These are phyloP conservation scores for Halenospora varia DNA, from an alignment of 495 filamentous ascomycete genomes.

Conservation along the genomic window DNA sequence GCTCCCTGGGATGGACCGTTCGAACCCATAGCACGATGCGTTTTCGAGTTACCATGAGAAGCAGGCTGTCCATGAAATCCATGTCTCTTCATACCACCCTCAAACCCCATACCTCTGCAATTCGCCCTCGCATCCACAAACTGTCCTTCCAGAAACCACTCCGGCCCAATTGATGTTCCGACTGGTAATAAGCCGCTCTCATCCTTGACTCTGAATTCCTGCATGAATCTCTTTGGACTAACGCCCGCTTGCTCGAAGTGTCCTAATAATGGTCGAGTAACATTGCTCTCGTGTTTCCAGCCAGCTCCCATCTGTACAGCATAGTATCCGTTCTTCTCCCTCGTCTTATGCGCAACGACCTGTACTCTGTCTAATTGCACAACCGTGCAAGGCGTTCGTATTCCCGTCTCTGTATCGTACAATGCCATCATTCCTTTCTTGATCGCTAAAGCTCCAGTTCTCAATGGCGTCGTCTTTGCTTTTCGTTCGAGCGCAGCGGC, in stretches of 20 bases:
- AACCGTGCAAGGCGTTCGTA: conserved; percentile 81
- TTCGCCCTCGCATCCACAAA: conserved; percentile 80
- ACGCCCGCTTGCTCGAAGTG: conserved; percentile 77
- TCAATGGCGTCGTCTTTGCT: conserved; percentile 68
- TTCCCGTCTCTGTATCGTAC: conserved; percentile 71
- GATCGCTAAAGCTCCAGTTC: conserved; percentile 75
- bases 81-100: conserved; percentile 94
- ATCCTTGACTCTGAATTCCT: conserved; percentile 79
- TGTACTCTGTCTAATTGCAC: conserved; percentile 91
- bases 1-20: conserved; percentile 82
- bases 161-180: conserved; percentile 68
- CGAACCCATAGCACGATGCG: conserved; percentile 86
- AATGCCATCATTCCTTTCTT: conserved; percentile 96
- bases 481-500: conserved; percentile 79
- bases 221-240: conserved; percentile 74
- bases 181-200: conserved; percentile 66
- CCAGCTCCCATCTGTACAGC: conserved; percentile 88
- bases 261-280: conserved; percentile 74
- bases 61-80: conserved; percentile 86
- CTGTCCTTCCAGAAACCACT: conserved; percentile 88
- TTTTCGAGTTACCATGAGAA: conserved; percentile 89
- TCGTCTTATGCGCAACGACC: conserved; percentile 80
- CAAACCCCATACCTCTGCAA: conserved; percentile 84
- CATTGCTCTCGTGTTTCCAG: conserved; percentile 68
- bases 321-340: conserved; percentile 77